A percentile compares a stretch with the other conserved stretches of the same genome.
phyloP scores from a whole-genome alignment of 352 stramenopile genomes.

The Phytophthora gonapodyides region DNA sequence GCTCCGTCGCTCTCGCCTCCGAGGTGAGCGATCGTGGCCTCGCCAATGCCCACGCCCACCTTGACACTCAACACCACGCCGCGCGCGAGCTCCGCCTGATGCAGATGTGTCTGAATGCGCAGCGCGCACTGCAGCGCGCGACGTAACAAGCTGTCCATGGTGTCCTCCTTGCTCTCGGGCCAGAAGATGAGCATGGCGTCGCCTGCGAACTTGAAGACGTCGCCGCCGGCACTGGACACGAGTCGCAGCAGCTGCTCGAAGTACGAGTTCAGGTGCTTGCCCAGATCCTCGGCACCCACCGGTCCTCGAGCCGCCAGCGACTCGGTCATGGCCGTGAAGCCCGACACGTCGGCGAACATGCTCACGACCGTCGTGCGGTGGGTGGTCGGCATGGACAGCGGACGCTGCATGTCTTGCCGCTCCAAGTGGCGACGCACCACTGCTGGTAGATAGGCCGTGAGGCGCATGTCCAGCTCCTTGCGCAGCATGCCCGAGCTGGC shows the following conservation, averaged over 20 bases:
- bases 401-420: constrained; percentile 46
- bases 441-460: constrained; percentile 82
- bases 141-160: constrained; percentile 77
- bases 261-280: constrained; percentile 94
- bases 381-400: constrained; percentile 62
- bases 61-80: constrained; percentile 94
- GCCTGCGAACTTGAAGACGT: constrained; percentile 96
- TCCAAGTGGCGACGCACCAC: constrained; percentile 82
- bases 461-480: constrained; percentile 83
- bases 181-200: constrained; percentile 96
- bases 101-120: constrained; percentile 89
- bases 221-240: constrained; percentile 79
- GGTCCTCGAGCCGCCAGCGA: constrained; percentile 84
- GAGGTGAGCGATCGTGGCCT: constrained; percentile 88
- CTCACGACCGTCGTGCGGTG: constrained; percentile 83
- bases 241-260: constrained; percentile 87
- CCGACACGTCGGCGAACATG: constrained; percentile 95
- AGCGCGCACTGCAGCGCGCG: constrained; percentile 90
- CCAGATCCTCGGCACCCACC: constrained; percentile 89
- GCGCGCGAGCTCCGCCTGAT: constrained; percentile 82
- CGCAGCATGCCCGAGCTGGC: constrained; percentile 50
- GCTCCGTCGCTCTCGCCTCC: constrained; percentile 87
- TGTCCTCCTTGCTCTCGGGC: constrained; percentile 91
- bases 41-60: constrained; percentile 91
- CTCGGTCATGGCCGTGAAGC: constrained; percentile 94